phyloP scores from a whole-genome alignment of 176 grass and related monocot genomes.

The Dactylis glomerata region DNA sequence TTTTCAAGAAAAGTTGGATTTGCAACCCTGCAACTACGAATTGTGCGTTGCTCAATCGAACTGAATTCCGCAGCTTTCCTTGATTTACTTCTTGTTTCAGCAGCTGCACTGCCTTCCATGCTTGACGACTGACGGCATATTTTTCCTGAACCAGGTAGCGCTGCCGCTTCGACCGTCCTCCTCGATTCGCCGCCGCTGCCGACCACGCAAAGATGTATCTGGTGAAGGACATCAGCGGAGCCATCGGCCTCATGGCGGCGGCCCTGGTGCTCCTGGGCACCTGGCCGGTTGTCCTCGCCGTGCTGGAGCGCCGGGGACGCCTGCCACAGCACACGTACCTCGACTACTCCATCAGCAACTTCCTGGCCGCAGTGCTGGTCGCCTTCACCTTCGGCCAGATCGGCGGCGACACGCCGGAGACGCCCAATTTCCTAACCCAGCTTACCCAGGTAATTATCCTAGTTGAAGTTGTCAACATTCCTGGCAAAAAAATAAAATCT shows the following conservation, averaged over 20 bases:
- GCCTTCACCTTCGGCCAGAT: conserved; percentile 79
- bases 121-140: background rate
- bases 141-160: background rate
- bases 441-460: conserved; percentile 36
- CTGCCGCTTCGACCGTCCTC: background rate
- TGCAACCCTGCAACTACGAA: background rate
- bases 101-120: background rate
- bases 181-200: background rate
- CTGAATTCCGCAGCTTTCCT: background rate
- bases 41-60: background rate
- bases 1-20: background rate
- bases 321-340: conserved; percentile 94
- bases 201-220: conserved; percentile 54
- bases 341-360: conserved; percentile 80
- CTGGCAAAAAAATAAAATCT: background rate
- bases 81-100: background rate
- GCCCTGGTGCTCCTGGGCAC: conserved; percentile 78
- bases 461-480: background rate
- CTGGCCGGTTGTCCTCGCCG: conserved; percentile 85
- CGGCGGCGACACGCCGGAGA: conserved; percentile 49
- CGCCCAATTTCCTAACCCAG: conserved; percentile 88
- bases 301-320: conserved; percentile 77
- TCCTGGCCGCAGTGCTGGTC: conserved; percentile 72
- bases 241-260: conserved; percentile 69
- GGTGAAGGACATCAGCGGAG: conserved; percentile 70